A percentile compares a stretch with the other conserved stretches of the same genome.
These are phyloP conservation scores for Cercospora beticola DNA, from an alignment of 2,329 filamentous ascomycete genomes.

Conservation along the genomic window DNA sequence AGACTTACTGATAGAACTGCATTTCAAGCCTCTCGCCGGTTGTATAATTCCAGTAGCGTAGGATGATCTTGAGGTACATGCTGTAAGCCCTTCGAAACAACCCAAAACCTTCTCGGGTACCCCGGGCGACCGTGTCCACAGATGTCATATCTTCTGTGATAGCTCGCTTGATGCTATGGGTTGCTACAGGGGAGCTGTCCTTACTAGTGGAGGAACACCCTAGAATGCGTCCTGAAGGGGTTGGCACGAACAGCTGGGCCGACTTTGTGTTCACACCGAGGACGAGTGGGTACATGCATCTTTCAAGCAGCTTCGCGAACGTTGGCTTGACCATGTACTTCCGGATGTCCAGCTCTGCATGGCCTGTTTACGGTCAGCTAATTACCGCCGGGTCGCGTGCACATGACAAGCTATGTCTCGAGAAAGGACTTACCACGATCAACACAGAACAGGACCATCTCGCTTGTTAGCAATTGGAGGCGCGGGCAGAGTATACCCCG, in stretches of 20 bases:
- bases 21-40: not conserved
- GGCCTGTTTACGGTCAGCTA: not conserved
- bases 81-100: not conserved
- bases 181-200: not conserved
- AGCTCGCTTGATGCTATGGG: slow-evolving; percentile 2
- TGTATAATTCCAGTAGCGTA: slow-evolving; percentile 2
- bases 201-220: slow-evolving; percentile 2
- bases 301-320: slow-evolving; percentile 5
- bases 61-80: slow-evolving; percentile 1
- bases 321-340: not conserved
- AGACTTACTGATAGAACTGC: not conserved
- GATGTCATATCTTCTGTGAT: slow-evolving; percentile 9
- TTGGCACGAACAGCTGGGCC: not conserved
- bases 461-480: not conserved
- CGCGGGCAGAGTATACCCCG: slow-evolving; percentile 5
- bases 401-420: not conserved
- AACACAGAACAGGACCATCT: slow-evolving; percentile 5
- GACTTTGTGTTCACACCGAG: not conserved
- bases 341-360: not conserved
- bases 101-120: not conserved
- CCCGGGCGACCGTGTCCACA: not conserved
- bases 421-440: not conserved
- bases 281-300: slow-evolving; percentile 8
- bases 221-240: slow-evolving; percentile 6
- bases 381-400: no score